A percentile compares a stretch with the other conserved stretches of the same genome.
These are phyloP conservation scores for Penicillium dipodomyicola DNA, from an alignment of 495 filamentous ascomycete genomes.

Conservation along the genomic window DNA sequence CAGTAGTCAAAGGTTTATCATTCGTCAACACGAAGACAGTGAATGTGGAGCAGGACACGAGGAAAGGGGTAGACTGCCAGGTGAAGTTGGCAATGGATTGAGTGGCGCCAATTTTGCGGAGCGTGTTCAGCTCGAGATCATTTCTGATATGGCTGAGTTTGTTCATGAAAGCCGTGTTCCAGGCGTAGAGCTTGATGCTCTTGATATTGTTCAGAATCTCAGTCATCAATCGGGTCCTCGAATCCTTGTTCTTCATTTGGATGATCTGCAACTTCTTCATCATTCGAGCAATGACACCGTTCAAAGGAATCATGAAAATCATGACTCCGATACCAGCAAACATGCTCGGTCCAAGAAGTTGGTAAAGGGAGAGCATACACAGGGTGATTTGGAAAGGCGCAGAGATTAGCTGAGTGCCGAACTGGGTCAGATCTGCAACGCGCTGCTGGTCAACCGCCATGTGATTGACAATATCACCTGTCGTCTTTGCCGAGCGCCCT, in stretches of 20 bases:
- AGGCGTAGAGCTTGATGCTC: slow-evolving; percentile 98
- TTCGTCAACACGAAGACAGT: slow-evolving; percentile 86
- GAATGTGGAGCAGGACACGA: slow-evolving; percentile 97
- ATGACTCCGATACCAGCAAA: slow-evolving; percentile 94
- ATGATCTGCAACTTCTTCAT: slow-evolving; percentile 94
- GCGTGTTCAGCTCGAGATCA: slow-evolving; percentile 90
- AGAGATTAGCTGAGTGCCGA: slow-evolving; percentile 90
- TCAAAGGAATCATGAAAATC: slow-evolving; percentile 96
- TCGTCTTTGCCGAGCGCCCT: slow-evolving; percentile 84
- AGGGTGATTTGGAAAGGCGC: slow-evolving; percentile 95
- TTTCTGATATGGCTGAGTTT: slow-evolving; percentile 94
- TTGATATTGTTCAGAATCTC: slow-evolving; percentile 99
- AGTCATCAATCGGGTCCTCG: slow-evolving; percentile 87
- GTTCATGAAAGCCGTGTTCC: slow-evolving; percentile 95
- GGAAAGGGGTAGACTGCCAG: slow-evolving; percentile 98
- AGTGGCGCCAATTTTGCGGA: slow-evolving; percentile 91
- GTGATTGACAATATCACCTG: slow-evolving; percentile 97
- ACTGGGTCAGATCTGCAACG: slow-evolving; percentile 92
- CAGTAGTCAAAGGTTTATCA: slow-evolving; percentile 78
- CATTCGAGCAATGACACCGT: slow-evolving; percentile 85
- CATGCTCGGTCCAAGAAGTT: slow-evolving; percentile 90
- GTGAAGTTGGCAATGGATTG: slow-evolving; percentile 96
- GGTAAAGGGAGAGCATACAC: slow-evolving; percentile 93
- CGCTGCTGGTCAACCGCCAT: slow-evolving; percentile 98
- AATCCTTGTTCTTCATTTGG: slow-evolving; percentile 99